These are phyloP conservation scores for carrot (Daucus carota) DNA, from an alignment of 129 eudicot species.

Conservation along the genomic window DH1_v3.0 NC_030386.2:32961501-32962000, in stretches of 20 bases:
- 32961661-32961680: not conserved
- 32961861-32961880: not conserved
- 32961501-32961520: slow-evolving; percentile 66
- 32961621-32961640: too few relatives aligned
- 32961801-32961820: too few relatives aligned
- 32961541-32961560: slow-evolving; percentile 79
- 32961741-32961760: not conserved
- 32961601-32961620: too few relatives aligned
- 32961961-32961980: not conserved
- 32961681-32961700: not conserved
- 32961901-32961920: not conserved
- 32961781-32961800: not conserved
- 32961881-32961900: not conserved
- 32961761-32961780: not conserved
- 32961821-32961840: too few relatives aligned
- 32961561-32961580: slow-evolving; percentile 93
- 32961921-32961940: not conserved
- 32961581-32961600: slow-evolving; percentile 88
- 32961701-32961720: not conserved
- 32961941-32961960: not conserved
- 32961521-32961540: slow-evolving; percentile 71
- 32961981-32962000: not conserved
- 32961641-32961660: not conserved
- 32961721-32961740: not conserved
- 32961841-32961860: not conserved